These are phyloP conservation scores for Venturia aucupariae DNA, from an alignment of 2,329 filamentous ascomycete species.

Conservation along the genomic window DNA sequence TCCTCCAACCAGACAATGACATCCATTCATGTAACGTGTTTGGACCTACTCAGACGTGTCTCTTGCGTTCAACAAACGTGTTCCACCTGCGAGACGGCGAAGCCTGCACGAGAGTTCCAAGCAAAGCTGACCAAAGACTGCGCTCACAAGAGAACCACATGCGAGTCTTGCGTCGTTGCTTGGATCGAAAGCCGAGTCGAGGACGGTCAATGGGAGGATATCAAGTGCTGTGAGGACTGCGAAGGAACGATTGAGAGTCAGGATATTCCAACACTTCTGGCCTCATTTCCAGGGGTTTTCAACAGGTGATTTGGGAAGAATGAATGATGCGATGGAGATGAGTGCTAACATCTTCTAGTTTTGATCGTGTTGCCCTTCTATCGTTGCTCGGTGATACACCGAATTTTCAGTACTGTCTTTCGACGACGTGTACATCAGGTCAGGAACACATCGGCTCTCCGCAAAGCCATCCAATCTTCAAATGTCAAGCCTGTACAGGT, in stretches of 20 bases:
- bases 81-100: not conserved
- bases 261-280: not conserved
- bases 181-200: not conserved
- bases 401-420: not conserved
- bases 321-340: not conserved
- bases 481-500: not conserved
- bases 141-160: not conserved
- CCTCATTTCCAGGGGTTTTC: not conserved
- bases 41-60: too few relatives aligned
- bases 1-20: too few relatives aligned
- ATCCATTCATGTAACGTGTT: too few relatives aligned
- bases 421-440: not conserved
- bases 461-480: not conserved
- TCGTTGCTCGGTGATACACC: not conserved
- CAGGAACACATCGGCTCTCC: not conserved
- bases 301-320: not conserved
- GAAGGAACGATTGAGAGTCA: not conserved
- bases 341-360: not conserved
- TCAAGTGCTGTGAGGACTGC: not conserved
- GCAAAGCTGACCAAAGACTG: not conserved
- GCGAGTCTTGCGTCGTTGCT: not conserved
- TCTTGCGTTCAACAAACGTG: not conserved
- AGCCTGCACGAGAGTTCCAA: not conserved
- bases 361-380: not conserved
- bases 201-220: not conserved